A percentile compares a stretch with the other conserved stretches of the same genome.
phyloP scores from a whole-genome alignment of 768 basidiomycete species.

The Termitomyces heimii region DNA sequence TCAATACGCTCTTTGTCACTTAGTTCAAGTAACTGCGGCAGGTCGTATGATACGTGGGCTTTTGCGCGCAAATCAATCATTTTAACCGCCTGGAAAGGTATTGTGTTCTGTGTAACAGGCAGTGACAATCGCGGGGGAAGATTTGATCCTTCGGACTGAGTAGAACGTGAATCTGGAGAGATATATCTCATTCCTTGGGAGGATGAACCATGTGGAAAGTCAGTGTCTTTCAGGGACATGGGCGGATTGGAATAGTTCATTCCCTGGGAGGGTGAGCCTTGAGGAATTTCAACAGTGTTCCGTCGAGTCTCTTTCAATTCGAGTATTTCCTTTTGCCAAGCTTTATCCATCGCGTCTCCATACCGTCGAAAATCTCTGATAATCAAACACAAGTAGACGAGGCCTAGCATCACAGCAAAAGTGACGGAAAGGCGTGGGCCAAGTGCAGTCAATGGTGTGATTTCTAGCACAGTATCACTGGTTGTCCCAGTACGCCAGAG shows the following conservation, averaged over 20 bases:
- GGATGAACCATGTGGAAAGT: no score
- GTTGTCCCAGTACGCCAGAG: constrained; percentile 64
- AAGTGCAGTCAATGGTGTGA: constrained; percentile 30
- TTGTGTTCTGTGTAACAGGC: no score
- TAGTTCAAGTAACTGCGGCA: neutral
- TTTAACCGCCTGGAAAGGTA: neutral
- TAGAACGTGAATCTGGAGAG: no score
- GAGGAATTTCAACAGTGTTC: neutral
- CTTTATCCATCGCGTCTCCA: neutral
- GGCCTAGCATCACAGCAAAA: constrained; percentile 2
- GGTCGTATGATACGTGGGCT: neutral
- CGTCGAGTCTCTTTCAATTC: neutral
- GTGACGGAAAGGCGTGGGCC: constrained; percentile 55
- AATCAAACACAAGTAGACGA: neutral
- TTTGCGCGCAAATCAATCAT: neutral
- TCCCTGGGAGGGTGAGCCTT: neutral
- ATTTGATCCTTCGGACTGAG: no score
- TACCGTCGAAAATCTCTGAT: neutral
- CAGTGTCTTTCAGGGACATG: no score
- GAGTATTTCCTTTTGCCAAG: neutral
- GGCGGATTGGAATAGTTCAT: no score
- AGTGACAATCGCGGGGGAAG: no score
- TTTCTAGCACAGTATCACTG: constrained; percentile 30
- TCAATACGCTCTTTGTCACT: neutral
- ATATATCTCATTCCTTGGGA: no score